phyloP scores from a whole-genome alignment of 768 basidiomycete species.

The Leccinum olivaceopallidum region DNA sequence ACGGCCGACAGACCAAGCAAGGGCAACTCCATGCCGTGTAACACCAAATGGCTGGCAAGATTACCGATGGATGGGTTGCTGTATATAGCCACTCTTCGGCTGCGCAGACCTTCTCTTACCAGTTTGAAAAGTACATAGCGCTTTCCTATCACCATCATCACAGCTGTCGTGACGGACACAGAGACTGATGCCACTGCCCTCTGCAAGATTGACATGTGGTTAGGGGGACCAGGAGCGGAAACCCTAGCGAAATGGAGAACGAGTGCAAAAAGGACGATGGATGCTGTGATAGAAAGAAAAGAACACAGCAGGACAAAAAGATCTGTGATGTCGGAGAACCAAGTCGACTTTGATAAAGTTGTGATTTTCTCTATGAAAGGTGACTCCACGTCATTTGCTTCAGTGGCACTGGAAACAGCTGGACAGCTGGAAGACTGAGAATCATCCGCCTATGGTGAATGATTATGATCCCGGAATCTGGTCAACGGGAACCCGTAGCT shows the following conservation, averaged over 20 bases:
- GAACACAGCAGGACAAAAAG: not conserved
- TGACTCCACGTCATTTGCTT: not conserved
- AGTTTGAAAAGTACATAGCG: not conserved
- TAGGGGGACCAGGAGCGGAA: not conserved
- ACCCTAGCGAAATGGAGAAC: not conserved
- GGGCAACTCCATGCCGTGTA: not conserved
- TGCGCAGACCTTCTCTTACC: not conserved
- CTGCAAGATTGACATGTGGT: not conserved
- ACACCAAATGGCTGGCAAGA: not conserved
- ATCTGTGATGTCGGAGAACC: not conserved
- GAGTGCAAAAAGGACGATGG: not conserved
- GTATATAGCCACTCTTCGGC: conserved; percentile 7
- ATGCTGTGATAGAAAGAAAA: not conserved
- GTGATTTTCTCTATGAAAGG: not conserved
- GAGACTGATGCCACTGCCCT: not conserved
- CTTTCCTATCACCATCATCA: not conserved
- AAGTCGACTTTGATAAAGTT: not conserved
- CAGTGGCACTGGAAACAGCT: not conserved
- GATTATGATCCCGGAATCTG: too few species aligned
- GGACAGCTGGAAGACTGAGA: not conserved
- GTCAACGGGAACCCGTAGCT: not conserved
- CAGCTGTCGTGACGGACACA: not conserved
- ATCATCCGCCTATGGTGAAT: not conserved
- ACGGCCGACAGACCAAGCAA: conserved; percentile 7
- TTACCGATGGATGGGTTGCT: not conserved